These are phyloP conservation scores for Schrenkiella parvula DNA, from an alignment of 345 rosid genomes.

Conservation along the genomic window DNA sequence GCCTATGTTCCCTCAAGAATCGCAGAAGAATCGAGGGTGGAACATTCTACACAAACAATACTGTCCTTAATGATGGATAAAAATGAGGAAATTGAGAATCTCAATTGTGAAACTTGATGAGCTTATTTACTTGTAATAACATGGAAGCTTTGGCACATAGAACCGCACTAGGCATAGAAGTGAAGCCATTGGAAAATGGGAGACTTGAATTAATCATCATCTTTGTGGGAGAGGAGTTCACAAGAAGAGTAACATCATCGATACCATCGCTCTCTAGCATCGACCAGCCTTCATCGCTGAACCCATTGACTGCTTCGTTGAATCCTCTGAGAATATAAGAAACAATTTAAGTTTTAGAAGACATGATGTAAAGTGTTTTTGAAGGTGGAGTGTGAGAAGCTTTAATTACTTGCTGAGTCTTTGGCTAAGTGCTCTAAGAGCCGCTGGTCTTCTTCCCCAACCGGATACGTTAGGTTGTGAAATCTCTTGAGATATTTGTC, in stretches of 20 bases:
- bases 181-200: constrained; percentile 64
- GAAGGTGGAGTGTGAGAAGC: constrained; percentile 10
- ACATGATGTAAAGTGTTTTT: background rate
- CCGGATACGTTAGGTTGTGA: constrained; percentile 81
- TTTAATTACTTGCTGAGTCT: constrained; percentile 67
- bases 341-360: background rate
- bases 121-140: constrained; percentile 68
- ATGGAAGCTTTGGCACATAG: constrained; percentile 96
- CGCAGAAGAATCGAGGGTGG: constrained; percentile 89
- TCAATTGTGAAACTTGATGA: background rate
- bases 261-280: constrained; percentile 88
- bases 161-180: constrained; percentile 68
- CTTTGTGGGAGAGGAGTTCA: constrained; percentile 85
- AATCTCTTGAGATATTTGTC: constrained; percentile 91
- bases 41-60: constrained; percentile 58
- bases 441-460: constrained; percentile 96
- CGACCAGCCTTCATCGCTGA: constrained; percentile 94
- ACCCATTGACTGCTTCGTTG: constrained; percentile 94
- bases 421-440: constrained; percentile 81
- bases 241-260: constrained; percentile 89
- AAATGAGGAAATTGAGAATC: background rate
- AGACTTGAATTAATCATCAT: constrained; percentile 64
- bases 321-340: constrained; percentile 60
- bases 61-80: background rate
- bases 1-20: constrained; percentile 92